These are phyloP conservation scores for Tetrahymena malaccensis DNA, from an alignment of 73 alveolate genomes.

Conservation along the genomic window DNA sequence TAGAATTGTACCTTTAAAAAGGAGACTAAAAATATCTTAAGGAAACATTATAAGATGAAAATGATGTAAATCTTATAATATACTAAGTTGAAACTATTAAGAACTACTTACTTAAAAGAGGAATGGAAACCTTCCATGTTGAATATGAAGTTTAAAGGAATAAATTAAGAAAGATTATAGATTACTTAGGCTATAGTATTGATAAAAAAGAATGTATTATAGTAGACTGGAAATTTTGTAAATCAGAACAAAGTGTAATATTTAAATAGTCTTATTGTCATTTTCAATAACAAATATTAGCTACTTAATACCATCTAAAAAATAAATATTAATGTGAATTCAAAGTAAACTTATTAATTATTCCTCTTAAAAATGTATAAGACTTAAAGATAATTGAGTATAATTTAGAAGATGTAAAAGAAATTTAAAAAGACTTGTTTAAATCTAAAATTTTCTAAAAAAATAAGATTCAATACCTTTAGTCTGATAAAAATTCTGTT, in stretches of 20 bases:
- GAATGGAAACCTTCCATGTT: not conserved
- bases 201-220: not conserved
- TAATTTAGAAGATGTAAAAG: not conserved
- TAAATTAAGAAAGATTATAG: not conserved
- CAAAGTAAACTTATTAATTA: not conserved
- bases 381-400: not conserved
- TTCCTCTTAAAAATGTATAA: not conserved
- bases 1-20: not conserved
- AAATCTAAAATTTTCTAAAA: not conserved
- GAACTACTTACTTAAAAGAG: not conserved
- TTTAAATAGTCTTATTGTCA: not conserved
- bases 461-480: not conserved
- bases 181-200: not conserved
- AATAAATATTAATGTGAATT: not conserved
- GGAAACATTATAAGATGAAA: not conserved
- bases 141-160: not conserved
- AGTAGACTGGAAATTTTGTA: not conserved
- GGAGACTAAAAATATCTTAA: not conserved
- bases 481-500: not conserved
- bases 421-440: not conserved
- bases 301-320: not conserved
- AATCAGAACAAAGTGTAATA: not conserved
- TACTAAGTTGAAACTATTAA: not conserved
- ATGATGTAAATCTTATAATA: not conserved
- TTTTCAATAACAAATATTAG: not conserved